A percentile compares a stretch with the other conserved stretches of the same genome.
These are phyloP conservation scores for Amanita muscaria DNA, from an alignment of 768 basidiomycete genomes.

Conservation along the genomic window DNA sequence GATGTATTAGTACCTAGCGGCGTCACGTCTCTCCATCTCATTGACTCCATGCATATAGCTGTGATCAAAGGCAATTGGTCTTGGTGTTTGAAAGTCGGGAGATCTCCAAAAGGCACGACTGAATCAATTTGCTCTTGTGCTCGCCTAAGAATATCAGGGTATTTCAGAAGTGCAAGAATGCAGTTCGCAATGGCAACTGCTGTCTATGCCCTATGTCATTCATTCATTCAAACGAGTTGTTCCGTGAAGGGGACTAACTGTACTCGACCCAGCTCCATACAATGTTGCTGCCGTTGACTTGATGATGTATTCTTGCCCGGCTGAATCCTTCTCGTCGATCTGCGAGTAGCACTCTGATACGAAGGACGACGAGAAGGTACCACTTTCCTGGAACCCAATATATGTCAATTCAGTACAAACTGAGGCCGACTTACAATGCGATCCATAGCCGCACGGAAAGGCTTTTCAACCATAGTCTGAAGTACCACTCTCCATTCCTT, in stretches of 20 bases:
- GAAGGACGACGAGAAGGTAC: slow-evolving; percentile 12
- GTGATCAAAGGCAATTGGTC: slow-evolving; percentile 22
- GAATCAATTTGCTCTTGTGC: slow-evolving; percentile 28
- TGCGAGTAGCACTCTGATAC: slow-evolving; percentile 11
- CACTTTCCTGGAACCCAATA: slow-evolving; percentile 12
- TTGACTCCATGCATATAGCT: slow-evolving; percentile 21
- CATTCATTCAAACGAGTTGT: neutral
- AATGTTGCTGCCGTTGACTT: slow-evolving; percentile 16
- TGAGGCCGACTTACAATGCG: slow-evolving; percentile 21
- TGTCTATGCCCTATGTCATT: slow-evolving; percentile 14
- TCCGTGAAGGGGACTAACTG: slow-evolving; percentile 9
- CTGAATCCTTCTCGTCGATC: slow-evolving; percentile 10
- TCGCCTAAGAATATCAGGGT: slow-evolving; percentile 22
- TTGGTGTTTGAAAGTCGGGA: slow-evolving; percentile 25
- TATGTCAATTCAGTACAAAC: slow-evolving; percentile 14
- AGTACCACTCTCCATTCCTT: too few relatives aligned
- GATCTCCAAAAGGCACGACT: slow-evolving; percentile 20
- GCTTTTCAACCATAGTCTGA: too few relatives aligned
- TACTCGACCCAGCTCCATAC: slow-evolving; percentile 17
- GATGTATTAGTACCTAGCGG: slow-evolving; percentile 16
- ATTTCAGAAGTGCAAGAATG: slow-evolving; percentile 22
- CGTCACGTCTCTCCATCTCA: slow-evolving; percentile 21
- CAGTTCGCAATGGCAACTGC: slow-evolving; percentile 21
- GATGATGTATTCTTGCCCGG: slow-evolving; percentile 15
- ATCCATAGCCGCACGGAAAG: slow-evolving; percentile 10